These are phyloP conservation scores for Ocimum tenuiflorum DNA, from an alignment of 257 asterid genomes.

Conservation along the genomic window DNA sequence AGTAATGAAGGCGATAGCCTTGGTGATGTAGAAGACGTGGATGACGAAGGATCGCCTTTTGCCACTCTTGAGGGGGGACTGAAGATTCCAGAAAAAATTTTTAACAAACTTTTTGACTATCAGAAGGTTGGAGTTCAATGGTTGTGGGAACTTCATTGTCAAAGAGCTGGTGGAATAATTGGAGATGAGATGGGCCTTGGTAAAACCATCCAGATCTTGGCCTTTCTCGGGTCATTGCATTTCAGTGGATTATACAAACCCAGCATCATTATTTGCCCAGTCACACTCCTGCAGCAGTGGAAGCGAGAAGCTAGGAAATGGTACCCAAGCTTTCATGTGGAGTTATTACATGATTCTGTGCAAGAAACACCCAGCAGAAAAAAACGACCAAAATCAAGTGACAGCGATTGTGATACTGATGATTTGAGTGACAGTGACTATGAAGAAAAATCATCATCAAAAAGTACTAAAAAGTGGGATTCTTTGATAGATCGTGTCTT, in stretches of 20 bases:
- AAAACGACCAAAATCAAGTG: conserved; percentile 46
- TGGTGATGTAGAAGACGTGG: conserved; percentile 45
- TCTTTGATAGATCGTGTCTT: conserved; percentile 66
- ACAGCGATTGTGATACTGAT: conserved; percentile 68
- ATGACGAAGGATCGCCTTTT: conserved; percentile 45
- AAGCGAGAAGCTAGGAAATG: conserved; percentile 84
- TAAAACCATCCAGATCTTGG: conserved; percentile 80
- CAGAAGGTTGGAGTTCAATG: conserved; percentile 98
- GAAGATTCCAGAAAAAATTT: conserved; percentile 64
- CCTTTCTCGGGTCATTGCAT: conserved; percentile 90
- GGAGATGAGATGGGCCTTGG: conserved; percentile 99
- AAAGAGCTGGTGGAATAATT: conserved; percentile 91
- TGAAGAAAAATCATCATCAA: conserved; percentile 45
- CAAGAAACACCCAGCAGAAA: conserved; percentile 44
- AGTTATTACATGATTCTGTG: conserved; percentile 88
- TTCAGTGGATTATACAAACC: conserved; percentile 83
- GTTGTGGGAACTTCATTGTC: conserved; percentile 99
- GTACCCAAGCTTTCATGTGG: conserved; percentile 76
- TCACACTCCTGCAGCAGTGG: conserved; percentile 90
- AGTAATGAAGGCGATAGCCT: conserved; percentile 44
- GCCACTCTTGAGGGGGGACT: conserved; percentile 92
- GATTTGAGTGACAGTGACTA: conserved; percentile 44
- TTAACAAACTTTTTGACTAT: conserved; percentile 73
- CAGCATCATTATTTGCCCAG: conserved; percentile 88
- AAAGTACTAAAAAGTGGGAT: conserved; percentile 61